These are phyloP conservation scores for Trapa bicornis DNA, from an alignment of 345 rosid species.

Conservation along the genomic window DNA sequence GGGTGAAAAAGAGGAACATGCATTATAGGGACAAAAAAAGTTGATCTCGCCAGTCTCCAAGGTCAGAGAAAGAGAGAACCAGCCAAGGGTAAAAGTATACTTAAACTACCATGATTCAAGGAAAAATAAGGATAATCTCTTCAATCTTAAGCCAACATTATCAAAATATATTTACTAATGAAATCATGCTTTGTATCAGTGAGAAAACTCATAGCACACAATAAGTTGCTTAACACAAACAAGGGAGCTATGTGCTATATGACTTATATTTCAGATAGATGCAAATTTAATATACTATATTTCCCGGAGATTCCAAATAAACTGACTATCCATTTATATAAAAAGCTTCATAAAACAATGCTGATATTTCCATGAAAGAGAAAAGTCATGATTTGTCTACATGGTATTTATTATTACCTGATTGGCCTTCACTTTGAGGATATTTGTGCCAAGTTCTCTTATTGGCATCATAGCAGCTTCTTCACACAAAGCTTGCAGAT, in stretches of 20 bases:
- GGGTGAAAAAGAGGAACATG: not conserved
- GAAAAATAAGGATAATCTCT: not conserved
- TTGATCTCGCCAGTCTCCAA: not conserved
- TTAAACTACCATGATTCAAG: not conserved
- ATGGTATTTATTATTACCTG: conserved; percentile 33
- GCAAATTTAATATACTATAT: no score
- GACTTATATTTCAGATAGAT: no score
- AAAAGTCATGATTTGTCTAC: not conserved
- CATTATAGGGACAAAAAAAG: not conserved
- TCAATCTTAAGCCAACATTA: no score
- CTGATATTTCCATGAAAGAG: not conserved
- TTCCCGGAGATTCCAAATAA: no score
- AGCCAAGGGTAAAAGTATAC: not conserved
- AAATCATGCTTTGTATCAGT: not conserved
- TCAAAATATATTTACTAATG: not conserved
- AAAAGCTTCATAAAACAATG: not conserved
- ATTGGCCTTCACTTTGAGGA: conserved; percentile 71
- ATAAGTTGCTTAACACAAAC: no score
- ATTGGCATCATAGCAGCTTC: conserved; percentile 99
- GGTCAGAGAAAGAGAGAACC: not conserved
- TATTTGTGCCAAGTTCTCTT: conserved; percentile 81
- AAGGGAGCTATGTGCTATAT: no score
- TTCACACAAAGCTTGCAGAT: conserved; percentile 94
- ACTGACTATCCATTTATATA: not conserved
- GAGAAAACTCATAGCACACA: not conserved